Conservation (phyloP, 2,329 filamentous ascomycete genomes). For the Cladorrhinum sp. region DNA sequence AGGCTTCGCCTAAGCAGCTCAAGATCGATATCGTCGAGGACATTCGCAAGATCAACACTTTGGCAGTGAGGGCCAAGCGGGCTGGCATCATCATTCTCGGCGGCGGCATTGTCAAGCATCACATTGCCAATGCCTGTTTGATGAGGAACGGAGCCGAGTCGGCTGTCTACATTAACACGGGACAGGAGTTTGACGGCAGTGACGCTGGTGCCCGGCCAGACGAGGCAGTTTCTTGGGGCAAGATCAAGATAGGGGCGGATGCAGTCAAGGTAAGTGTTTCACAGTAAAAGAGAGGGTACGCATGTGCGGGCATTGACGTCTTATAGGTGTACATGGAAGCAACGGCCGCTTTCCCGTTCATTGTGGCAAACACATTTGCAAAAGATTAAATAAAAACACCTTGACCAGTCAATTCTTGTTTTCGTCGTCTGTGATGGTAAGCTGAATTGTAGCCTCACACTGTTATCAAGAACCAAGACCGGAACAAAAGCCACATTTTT, state of each 20-base stretch:
- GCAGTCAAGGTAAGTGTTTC: slow-evolving; percentile 70
- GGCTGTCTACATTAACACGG: slow-evolving; percentile 97
- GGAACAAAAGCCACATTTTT: not conserved
- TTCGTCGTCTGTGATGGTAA: no score
- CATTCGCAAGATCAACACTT: slow-evolving; percentile 87
- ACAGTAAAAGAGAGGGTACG: no score
- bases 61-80: slow-evolving; percentile 80
- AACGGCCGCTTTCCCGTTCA: slow-evolving; percentile 63
- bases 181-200: slow-evolving; percentile 94
- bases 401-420: not conserved
- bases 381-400: slow-evolving; percentile 39
- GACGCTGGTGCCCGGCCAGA: slow-evolving; percentile 93
- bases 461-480: no score
- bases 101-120: slow-evolving; percentile 94
- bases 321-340: slow-evolving; percentile 61
- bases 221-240: slow-evolving; percentile 97
- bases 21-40: slow-evolving; percentile 91
- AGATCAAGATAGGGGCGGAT: slow-evolving; percentile 86
- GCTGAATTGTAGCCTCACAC: no score
- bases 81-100: slow-evolving; percentile 95
- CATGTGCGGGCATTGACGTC: not conserved
- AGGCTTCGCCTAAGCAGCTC: slow-evolving; percentile 75
- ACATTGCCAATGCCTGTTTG: slow-evolving; percentile 94
- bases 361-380: slow-evolving; percentile 65
- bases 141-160: slow-evolving; percentile 98